phyloP scores from a whole-genome alignment of 306 rosid genomes.

The Rosa chinensis region DNA sequence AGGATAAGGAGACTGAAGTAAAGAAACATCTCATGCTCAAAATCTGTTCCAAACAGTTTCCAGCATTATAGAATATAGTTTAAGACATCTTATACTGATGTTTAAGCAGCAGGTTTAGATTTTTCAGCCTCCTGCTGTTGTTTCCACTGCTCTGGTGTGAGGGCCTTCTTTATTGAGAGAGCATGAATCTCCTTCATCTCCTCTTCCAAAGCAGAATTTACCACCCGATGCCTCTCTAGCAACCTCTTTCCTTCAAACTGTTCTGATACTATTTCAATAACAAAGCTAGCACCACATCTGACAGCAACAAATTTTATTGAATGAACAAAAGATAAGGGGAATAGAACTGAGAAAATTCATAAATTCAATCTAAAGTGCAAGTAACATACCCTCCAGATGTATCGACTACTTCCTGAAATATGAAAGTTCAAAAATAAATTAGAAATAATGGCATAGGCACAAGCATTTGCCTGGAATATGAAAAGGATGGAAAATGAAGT shows the following conservation, averaged over 20 bases:
- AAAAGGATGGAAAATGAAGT: not conserved
- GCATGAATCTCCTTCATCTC: conserved; percentile 96
- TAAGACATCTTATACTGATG: conserved; percentile 9
- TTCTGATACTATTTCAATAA: conserved; percentile 71
- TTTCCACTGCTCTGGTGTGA: conserved; percentile 92
- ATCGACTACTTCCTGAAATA: conserved; percentile 88
- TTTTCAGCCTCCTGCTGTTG: conserved; percentile 62
- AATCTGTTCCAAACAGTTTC: not conserved
- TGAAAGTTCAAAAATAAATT: not conserved
- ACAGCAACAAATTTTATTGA: conserved; percentile 12
- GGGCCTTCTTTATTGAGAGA: conserved; percentile 83
- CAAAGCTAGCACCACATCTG: conserved; percentile 89
- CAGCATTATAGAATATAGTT: not conserved
- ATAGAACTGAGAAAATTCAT: not conserved
- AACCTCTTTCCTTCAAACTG: conserved; percentile 84
- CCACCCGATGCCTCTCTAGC: conserved; percentile 88
- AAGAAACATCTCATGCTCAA: not conserved
- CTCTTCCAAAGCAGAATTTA: conserved; percentile 71
- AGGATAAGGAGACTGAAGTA: not conserved
- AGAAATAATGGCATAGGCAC: not conserved
- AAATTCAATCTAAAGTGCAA: not conserved
- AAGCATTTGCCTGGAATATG: not conserved
- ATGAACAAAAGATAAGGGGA: not conserved
- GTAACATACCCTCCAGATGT: conserved; percentile 88
- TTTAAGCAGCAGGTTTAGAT: conserved; percentile 52